A percentile compares a stretch with the other conserved stretches of the same genome.
Conservation (phyloP, 2,329 filamentous ascomycete species). For the Apiospora phragmitis region DNA sequence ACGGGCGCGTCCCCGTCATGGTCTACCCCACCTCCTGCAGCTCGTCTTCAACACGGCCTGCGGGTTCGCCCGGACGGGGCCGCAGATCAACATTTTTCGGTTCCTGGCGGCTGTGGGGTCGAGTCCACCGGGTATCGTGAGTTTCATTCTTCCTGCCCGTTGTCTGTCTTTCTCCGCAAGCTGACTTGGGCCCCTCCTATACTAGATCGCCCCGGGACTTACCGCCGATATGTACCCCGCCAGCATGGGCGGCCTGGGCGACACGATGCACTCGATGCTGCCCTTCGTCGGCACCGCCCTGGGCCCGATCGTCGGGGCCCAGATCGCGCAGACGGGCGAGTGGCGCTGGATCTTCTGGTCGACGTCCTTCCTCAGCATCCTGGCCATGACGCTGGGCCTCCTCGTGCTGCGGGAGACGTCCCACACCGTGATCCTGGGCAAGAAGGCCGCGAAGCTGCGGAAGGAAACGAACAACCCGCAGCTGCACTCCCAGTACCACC, state of each 20-base stretch:
- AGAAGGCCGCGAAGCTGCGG: constrained; percentile 30
- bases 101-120: constrained; percentile 49
- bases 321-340: constrained; percentile 37
- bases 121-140: constrained; percentile 45
- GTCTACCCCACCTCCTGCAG: constrained; percentile 47
- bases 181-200: constrained; percentile 23
- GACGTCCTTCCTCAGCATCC: constrained; percentile 36
- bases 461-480: constrained; percentile 31
- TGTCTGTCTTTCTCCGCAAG: background rate
- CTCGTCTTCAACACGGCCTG: constrained; percentile 54
- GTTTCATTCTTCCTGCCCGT: background rate
- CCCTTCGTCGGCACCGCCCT: constrained; percentile 33
- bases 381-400: constrained; percentile 33
- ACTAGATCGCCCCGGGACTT: constrained; percentile 33
- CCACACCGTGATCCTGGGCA: constrained; percentile 37
- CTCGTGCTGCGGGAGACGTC: constrained; percentile 46
- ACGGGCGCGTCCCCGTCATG: constrained; percentile 48
- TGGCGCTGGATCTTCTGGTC: constrained; percentile 51
- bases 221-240: constrained; percentile 44
- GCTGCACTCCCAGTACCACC: constrained; percentile 24
- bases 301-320: constrained; percentile 39
- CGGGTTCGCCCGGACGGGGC: constrained; percentile 43
- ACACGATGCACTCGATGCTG: constrained; percentile 41
- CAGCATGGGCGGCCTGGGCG: constrained; percentile 42
- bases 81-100: constrained; percentile 49